A percentile compares a stretch with the other conserved stretches of the same genome.
These are phyloP conservation scores for Rhododendron kiyosumense DNA, from an alignment of 148 eudicot species.

Conservation along the genomic window DNA sequence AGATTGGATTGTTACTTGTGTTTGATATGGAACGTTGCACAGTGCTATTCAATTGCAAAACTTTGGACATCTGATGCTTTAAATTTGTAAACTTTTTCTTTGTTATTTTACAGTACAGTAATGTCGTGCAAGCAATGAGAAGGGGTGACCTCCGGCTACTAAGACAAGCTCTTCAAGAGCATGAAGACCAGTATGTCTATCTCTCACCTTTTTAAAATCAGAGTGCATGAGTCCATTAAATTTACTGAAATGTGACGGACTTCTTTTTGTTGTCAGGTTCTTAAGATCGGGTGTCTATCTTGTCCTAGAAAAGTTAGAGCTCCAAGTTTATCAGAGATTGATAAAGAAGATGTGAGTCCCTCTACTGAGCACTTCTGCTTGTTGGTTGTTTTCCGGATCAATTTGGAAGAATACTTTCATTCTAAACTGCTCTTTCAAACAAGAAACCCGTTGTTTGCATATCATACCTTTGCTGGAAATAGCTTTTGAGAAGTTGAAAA, in stretches of 20 bases:
- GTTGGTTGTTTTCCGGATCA: not conserved
- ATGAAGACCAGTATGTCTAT: conserved; percentile 67
- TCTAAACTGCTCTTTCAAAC: not conserved
- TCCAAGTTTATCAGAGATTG: conserved; percentile 91
- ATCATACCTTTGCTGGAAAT: not conserved
- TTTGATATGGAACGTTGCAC: not conserved
- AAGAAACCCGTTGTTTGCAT: not conserved
- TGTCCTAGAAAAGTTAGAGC: conserved; percentile 93
- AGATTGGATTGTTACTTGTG: not conserved
- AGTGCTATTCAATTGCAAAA: not conserved
- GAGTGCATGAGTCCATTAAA: not conserved
- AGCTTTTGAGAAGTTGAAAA: not conserved
- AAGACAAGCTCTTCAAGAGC: conserved; percentile 75
- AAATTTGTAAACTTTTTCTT: not conserved
- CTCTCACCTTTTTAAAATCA: not conserved
- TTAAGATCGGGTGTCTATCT: conserved; percentile 94
- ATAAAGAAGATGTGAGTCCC: conserved; percentile 81
- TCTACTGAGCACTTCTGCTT: not conserved
- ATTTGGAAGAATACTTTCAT: not conserved
- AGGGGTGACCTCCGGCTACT: conserved; percentile 89
- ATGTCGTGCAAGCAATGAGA: conserved; percentile 71
- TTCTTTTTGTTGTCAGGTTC: conserved; percentile 41
- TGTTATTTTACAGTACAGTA: conserved; percentile 51
- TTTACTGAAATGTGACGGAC: not conserved
- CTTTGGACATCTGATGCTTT: not conserved